Conservation (phyloP, 2,329 filamentous ascomycete genomes). For the Cladosporium sp. region DNA sequence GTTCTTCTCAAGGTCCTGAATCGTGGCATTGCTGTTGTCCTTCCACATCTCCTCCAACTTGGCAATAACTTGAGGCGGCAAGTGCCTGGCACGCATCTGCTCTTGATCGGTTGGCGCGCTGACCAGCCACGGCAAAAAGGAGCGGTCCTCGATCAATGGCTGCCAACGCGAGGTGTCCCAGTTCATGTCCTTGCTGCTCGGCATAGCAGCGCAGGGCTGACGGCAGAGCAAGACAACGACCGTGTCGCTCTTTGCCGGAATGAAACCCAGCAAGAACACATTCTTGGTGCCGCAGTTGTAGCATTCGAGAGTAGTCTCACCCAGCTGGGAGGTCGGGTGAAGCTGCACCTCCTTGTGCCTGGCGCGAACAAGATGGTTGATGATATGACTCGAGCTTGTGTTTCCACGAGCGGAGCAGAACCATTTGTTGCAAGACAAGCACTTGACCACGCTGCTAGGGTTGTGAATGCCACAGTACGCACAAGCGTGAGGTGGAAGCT, state of each 20-base stretch:
- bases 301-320: constrained; percentile 94
- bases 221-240: constrained; percentile 95
- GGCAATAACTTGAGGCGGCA: constrained; percentile 90
- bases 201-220: constrained; percentile 89
- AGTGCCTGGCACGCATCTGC: constrained; percentile 87
- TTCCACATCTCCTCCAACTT: constrained; percentile 99
- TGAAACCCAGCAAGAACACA: constrained; percentile 94
- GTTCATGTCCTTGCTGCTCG: constrained; percentile 98
- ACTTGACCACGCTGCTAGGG: constrained; percentile 91
- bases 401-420: constrained; percentile 98
- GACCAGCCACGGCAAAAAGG: constrained; percentile 92
- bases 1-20: constrained; percentile 86
- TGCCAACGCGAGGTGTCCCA: constrained; percentile 99
- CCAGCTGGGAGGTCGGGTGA: constrained; percentile 85
- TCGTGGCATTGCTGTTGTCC: constrained; percentile 81
- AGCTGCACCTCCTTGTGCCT: constrained; percentile 98
- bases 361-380: constrained; percentile 95
- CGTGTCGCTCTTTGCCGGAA: constrained; percentile 96
- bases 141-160: constrained; percentile 92
- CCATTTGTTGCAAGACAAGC: constrained; percentile 93
- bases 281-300: constrained; percentile 99
- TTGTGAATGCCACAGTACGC: constrained; percentile 98
- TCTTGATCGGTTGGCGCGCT: constrained; percentile 85
- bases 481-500: constrained; percentile 91
- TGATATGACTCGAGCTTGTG: constrained; percentile 93